Conservation (phyloP, 805 yeast genomes). For the Ogataea polymorpha region DNA sequence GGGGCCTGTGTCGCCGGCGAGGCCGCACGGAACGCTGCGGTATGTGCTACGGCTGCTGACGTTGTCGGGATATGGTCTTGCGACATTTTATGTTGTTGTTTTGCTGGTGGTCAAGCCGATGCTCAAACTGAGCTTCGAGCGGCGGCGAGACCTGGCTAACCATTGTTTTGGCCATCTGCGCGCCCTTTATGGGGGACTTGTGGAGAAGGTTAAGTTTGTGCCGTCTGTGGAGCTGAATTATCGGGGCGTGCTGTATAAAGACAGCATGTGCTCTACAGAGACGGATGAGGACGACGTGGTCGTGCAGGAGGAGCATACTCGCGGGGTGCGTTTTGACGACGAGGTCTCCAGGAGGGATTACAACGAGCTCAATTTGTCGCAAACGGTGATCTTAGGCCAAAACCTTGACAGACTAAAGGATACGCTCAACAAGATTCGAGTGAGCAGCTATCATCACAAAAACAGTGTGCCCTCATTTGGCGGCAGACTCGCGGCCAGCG, state of each 20-base stretch:
- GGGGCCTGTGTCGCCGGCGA: conserved; percentile 1
- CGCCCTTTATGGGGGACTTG: conserved; percentile 27
- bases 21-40: conserved; percentile 29
- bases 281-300: conserved; percentile 17
- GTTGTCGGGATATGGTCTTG: conserved; percentile 34
- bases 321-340: conserved; percentile 27
- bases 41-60: conserved; percentile 32
- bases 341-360: conserved; percentile 14
- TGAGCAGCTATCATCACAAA: conserved; percentile 24
- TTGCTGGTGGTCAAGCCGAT: conserved; percentile 40
- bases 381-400: conserved; percentile 18
- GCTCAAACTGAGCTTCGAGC: conserved; percentile 35
- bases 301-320: conserved; percentile 7
- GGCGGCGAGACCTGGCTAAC: conserved; percentile 36
- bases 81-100: conserved; percentile 31
- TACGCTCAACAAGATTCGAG: conserved; percentile 26
- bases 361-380: conserved; percentile 10
- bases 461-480: conserved; percentile 12
- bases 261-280: conserved; percentile 31
- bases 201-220: conserved; percentile 30
- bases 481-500: conserved; percentile 12
- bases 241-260: conserved; percentile 37
- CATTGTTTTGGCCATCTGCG: conserved; percentile 29
- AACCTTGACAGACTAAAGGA: conserved; percentile 31
- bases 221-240: conserved; percentile 43